phyloP scores from a whole-genome alignment of 1,284 basidiomycete genomes.

The Vanrija sp. region DNA sequence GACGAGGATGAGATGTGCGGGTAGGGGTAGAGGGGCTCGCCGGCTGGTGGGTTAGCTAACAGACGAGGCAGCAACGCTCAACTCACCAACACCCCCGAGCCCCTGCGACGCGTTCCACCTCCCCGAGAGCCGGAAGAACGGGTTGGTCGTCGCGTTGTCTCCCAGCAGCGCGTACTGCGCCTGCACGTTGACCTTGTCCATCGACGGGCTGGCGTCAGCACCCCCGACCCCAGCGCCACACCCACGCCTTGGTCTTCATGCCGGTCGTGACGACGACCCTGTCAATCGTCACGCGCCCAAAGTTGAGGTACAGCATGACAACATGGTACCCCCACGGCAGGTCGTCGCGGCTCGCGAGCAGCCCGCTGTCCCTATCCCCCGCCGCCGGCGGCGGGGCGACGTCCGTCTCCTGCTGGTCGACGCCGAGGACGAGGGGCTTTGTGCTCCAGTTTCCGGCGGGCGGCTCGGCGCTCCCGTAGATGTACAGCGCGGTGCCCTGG shows the following conservation, averaged over 20 bases:
- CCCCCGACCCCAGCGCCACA: background rate
- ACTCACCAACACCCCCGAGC: slow-evolving; percentile 3
- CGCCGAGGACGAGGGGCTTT: no score
- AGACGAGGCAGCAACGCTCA: background rate
- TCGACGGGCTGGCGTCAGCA: no score
- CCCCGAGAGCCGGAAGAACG: background rate
- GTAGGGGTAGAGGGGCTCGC: background rate
- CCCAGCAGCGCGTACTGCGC: background rate
- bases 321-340: slow-evolving; percentile 9
- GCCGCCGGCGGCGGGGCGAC: no score
- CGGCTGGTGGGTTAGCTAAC: background rate
- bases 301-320: slow-evolving; percentile 1
- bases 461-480: no score
- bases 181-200: background rate
- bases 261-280: background rate
- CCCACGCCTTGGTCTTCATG: background rate
- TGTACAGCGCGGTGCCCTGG: no score
- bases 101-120: background rate
- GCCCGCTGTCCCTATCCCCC: no score
- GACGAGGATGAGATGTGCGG: background rate
- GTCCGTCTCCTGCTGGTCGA: no score
- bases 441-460: no score
- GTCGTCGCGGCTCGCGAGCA: background rate
- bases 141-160: background rate
- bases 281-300: background rate